These are phyloP conservation scores for Tetracentron sinense DNA, from an alignment of 164 flowering plant species.

Conservation along the genomic window DNA sequence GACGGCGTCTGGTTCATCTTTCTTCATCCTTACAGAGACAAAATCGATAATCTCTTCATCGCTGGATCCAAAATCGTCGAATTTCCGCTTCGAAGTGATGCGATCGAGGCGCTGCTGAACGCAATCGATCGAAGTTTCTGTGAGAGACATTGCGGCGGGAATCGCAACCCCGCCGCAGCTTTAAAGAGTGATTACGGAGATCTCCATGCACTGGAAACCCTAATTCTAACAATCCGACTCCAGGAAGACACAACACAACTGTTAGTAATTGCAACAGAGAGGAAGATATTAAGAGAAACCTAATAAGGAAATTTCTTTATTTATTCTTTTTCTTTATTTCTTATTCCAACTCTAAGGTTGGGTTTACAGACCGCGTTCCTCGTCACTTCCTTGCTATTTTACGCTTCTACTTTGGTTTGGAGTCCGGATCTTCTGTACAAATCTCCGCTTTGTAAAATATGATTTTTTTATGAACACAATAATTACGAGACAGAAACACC, in stretches of 20 bases:
- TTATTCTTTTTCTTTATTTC: too few relatives aligned
- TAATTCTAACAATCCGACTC: not conserved
- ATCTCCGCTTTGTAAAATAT: too few relatives aligned
- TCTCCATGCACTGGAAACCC: constrained; percentile 2
- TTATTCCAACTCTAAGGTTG: too few relatives aligned
- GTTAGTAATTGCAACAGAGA: not conserved
- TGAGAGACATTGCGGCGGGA: constrained; percentile 16
- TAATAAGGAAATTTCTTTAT: too few relatives aligned
- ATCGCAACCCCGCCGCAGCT: not conserved
- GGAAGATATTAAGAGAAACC: too few relatives aligned
- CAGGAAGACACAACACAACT: not conserved
- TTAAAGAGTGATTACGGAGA: not conserved
- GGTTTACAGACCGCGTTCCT: too few relatives aligned
- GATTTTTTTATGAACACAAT: too few relatives aligned
- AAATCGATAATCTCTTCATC: constrained; percentile 28
- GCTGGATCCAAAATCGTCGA: constrained; percentile 36
- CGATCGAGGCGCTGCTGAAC: constrained; percentile 21
- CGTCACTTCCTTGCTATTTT: too few relatives aligned
- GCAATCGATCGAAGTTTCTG: constrained; percentile 11
- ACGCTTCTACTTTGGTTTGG: too few relatives aligned
- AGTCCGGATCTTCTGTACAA: too few relatives aligned
- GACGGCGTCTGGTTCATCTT: constrained; percentile 23
- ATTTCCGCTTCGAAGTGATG: constrained; percentile 39
- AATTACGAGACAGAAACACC: too few relatives aligned
- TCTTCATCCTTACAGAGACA: constrained; percentile 33